Conservation (phyloP, 2,329 filamentous ascomycete genomes). For the Daldinia eschscholtzii region DNA sequence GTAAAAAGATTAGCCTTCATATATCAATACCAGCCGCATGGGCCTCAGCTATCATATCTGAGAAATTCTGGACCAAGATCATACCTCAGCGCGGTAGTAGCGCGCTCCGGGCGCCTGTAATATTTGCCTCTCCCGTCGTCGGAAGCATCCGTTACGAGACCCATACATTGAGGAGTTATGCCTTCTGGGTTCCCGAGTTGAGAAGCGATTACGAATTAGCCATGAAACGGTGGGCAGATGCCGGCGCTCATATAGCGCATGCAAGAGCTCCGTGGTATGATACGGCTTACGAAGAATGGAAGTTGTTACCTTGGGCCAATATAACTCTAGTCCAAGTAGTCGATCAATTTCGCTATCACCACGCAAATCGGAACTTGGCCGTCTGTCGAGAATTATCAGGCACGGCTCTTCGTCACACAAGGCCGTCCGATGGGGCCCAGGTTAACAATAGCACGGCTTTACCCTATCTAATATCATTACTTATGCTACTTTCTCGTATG, state of each 20-base stretch:
- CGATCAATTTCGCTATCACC: slow-evolving; percentile 6
- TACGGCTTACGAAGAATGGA: background rate
- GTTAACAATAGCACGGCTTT: background rate
- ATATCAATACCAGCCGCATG: background rate
- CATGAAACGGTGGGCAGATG: background rate
- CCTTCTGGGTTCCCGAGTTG: slow-evolving; percentile 5
- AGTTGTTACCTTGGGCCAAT: slow-evolving; percentile 10
- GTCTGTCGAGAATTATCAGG: slow-evolving; percentile 5
- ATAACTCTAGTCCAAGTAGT: background rate
- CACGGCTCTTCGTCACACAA: background rate
- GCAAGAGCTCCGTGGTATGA: slow-evolving; percentile 15
- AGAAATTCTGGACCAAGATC: slow-evolving; percentile 20
- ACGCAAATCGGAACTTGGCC: slow-evolving; percentile 9
- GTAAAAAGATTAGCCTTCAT: background rate
- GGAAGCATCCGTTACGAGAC: background rate
- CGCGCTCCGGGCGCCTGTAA: slow-evolving; percentile 11
- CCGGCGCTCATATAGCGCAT: background rate
- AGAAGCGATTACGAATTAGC: background rate
- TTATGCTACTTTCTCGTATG: slow-evolving; percentile 12
- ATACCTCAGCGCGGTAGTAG: background rate
- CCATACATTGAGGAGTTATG: background rate
- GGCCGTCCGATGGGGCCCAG: background rate
- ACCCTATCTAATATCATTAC: background rate
- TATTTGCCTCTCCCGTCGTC: background rate
- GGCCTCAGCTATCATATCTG: slow-evolving; percentile 12